phyloP scores from a whole-genome alignment of 768 basidiomycete species.

The Lentinus tigrinus region DNA sequence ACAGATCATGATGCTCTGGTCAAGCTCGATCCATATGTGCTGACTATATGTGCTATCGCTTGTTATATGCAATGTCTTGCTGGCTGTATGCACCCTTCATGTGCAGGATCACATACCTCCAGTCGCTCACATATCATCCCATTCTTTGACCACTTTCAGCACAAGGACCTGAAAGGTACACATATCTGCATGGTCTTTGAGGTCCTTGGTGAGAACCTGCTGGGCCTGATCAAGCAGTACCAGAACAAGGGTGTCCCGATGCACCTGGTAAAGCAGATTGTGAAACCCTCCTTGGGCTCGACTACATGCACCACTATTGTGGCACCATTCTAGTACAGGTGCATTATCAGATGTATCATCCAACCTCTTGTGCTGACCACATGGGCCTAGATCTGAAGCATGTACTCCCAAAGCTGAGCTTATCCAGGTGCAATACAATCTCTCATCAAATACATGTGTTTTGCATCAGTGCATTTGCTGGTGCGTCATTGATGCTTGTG shows the following conservation, averaged over 20 bases:
- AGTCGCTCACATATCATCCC: constrained; percentile 94
- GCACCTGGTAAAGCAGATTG: constrained; percentile 90
- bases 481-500: too few species aligned
- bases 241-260: constrained; percentile 98
- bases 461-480: too few species aligned
- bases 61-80: too few species aligned
- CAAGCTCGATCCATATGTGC: too few species aligned
- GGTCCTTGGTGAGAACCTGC: constrained; percentile 94
- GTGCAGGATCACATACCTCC: constrained; percentile 80
- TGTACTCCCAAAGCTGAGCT: too few species aligned
- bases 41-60: too few species aligned
- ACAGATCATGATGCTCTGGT: too few species aligned
- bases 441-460: too few species aligned
- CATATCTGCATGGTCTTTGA: constrained; percentile 99
- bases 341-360: constrained; percentile 18
- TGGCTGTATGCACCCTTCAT: too few species aligned
- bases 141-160: constrained; percentile 95
- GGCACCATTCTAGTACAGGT: constrained; percentile 96
- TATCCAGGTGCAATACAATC: too few species aligned
- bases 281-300: constrained; percentile 93
- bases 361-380: background rate
- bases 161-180: constrained; percentile 93
- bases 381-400: constrained; percentile 76
- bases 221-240: constrained; percentile 95
- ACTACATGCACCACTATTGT: constrained; percentile 97